phyloP scores from a whole-genome alignment of 108 stramenopile genomes.

The Cylindrotheca closterium region DNA sequence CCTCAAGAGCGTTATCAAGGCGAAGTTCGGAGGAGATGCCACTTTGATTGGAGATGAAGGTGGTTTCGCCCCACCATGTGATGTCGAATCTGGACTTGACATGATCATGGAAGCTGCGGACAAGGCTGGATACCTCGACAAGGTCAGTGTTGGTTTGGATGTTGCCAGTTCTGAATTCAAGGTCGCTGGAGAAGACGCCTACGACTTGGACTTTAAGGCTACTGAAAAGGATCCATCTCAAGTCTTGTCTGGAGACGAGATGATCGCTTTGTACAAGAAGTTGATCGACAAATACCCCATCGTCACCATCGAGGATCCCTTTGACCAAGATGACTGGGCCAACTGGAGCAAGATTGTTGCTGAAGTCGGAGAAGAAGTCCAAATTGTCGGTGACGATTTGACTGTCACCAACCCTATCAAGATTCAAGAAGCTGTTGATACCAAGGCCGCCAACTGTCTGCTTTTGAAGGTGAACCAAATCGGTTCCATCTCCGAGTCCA shows the following conservation, averaged over 20 bases:
- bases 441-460: constrained; percentile 94
- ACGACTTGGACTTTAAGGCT: constrained; percentile 99
- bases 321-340: constrained; percentile 99
- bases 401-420: constrained; percentile 98
- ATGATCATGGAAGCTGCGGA: constrained; percentile 98
- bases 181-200: constrained; percentile 88
- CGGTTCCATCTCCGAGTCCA: constrained; percentile 98
- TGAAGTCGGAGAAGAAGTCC: constrained; percentile 83
- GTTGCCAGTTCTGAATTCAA: constrained; percentile 99
- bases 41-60: constrained; percentile 99
- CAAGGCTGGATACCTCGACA: constrained; percentile 93
- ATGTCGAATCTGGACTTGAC: constrained; percentile 89
- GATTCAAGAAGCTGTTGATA: constrained; percentile 92
- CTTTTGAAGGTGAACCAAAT: constrained; percentile 99
- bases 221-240: constrained; percentile 80
- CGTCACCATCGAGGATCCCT: constrained; percentile 99
- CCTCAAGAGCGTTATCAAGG: constrained; percentile 97
- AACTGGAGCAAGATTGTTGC: constrained; percentile 95
- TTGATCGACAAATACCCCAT: constrained; percentile 93
- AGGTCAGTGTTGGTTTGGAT: constrained; percentile 96
- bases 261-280: constrained; percentile 94
- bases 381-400: constrained; percentile 99
- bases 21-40: constrained; percentile 98
- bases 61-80: constrained; percentile 98
- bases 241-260: constrained; percentile 89